A percentile compares a stretch with the other conserved stretches of the same genome.
These are phyloP conservation scores for Serendipita sp. DNA, from an alignment of 1,284 basidiomycete species.

Conservation along the genomic window DNA sequence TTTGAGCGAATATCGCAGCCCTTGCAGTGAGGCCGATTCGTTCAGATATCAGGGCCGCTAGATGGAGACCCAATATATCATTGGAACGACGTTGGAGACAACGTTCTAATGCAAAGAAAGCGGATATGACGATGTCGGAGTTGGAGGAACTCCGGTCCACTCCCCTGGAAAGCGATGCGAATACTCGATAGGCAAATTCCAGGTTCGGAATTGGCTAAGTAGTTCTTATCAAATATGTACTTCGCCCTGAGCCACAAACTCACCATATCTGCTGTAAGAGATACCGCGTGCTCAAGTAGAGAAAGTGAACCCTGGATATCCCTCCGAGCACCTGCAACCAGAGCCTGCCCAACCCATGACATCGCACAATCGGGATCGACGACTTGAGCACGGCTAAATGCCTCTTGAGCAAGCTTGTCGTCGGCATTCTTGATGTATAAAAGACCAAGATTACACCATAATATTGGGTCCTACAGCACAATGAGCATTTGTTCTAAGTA, in stretches of 20 bases:
- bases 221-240: background rate
- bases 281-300: constrained; percentile 73
- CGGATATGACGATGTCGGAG: constrained; percentile 44
- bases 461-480: constrained; percentile 44
- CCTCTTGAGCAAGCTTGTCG: constrained; percentile 71
- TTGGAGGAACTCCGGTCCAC: constrained; percentile 19
- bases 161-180: constrained; percentile 29
- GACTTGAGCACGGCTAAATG: constrained; percentile 77
- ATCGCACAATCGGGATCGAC: constrained; percentile 81
- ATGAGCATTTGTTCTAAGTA: constrained; percentile 5
- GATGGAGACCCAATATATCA: constrained; percentile 68
- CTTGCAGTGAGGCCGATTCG: constrained; percentile 58
- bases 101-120: constrained; percentile 68
- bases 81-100: constrained; percentile 56
- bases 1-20: constrained; percentile 44
- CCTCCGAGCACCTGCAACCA: constrained; percentile 59
- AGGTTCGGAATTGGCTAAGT: constrained; percentile 39
- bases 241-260: constrained; percentile 17
- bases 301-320: constrained; percentile 50
- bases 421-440: constrained; percentile 80
- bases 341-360: constrained; percentile 90
- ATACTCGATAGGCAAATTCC: constrained; percentile 55
- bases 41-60: constrained; percentile 79
- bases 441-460: constrained; percentile 85
- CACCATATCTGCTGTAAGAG: constrained; percentile 56